Conservation (phyloP, 2,329 filamentous ascomycete species). For the Cordyceps cateniannulata region DNA sequence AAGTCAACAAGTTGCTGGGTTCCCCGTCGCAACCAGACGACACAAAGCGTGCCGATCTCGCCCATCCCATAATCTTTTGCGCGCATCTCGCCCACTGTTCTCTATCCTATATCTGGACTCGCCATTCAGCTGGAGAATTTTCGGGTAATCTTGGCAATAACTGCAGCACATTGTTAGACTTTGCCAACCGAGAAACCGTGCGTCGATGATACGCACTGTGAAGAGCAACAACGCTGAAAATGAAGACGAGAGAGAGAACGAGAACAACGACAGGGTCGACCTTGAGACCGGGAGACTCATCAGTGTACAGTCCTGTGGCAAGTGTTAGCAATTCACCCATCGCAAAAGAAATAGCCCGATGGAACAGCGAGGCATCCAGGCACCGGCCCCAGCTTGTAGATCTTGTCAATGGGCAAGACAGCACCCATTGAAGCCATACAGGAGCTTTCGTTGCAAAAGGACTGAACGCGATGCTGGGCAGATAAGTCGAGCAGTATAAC, state of each 20-base stretch:
- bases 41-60: neutral
- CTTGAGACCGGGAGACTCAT: slow-evolving; percentile 94
- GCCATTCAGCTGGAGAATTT: slow-evolving; percentile 62
- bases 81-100: neutral
- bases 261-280: slow-evolving; percentile 97
- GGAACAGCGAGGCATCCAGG: neutral
- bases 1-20: neutral
- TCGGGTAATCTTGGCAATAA: slow-evolving; percentile 92
- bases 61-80: neutral
- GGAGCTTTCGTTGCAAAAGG: neutral
- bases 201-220: slow-evolving; percentile 65
- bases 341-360: neutral
- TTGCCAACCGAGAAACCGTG: neutral
- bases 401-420: neutral
- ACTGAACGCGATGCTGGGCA: neutral
- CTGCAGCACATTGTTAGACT: slow-evolving; percentile 38
- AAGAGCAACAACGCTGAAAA: slow-evolving; percentile 95
- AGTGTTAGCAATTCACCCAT: slow-evolving; percentile 21
- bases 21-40: neutral
- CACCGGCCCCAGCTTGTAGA: too few species aligned
- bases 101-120: slow-evolving; percentile 10
- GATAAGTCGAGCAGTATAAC: slow-evolving; percentile 27
- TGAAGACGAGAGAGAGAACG: slow-evolving; percentile 94
- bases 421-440: neutral
- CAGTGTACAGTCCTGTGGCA: slow-evolving; percentile 80